These are phyloP conservation scores for Neckera pumila DNA, from an alignment of 225 moss, liverwort and hornwort genomes.

Conservation along the genomic window DNA sequence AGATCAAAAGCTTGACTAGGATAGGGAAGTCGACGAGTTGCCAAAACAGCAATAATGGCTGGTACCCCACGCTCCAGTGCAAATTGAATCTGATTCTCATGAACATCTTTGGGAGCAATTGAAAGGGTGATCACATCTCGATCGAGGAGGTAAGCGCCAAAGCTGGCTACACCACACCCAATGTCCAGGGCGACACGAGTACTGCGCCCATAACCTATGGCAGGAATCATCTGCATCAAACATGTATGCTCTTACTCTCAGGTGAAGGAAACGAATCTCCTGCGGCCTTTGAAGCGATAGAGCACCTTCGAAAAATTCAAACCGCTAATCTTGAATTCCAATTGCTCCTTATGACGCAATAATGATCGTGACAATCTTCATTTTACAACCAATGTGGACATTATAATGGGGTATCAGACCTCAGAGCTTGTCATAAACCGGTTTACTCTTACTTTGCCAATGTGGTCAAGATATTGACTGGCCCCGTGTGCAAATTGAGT, in stretches of 20 bases:
- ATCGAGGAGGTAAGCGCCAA: neutral
- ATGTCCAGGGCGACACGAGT: neutral
- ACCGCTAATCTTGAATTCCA: neutral
- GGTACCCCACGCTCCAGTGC: constrained; percentile 64
- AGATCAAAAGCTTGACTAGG: constrained; percentile 64
- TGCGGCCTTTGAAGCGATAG: neutral
- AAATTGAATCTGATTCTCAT: constrained; percentile 42
- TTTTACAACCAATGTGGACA: neutral
- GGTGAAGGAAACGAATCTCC: neutral
- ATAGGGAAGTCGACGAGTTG: constrained; percentile 33
- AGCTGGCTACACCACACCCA: constrained; percentile 8
- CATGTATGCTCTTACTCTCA: neutral
- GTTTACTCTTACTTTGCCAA: neutral
- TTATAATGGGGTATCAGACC: neutral
- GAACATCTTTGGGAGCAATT: neutral
- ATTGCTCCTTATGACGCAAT: neutral
- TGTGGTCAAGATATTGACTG: neutral
- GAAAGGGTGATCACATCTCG: neutral
- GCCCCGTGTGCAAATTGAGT: constrained; percentile 1
- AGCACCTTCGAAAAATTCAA: neutral
- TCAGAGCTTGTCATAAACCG: neutral
- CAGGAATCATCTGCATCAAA: constrained; percentile 1
- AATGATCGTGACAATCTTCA: neutral
- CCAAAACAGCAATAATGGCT: constrained; percentile 40
- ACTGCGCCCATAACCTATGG: neutral